Base-by-base conservation (phyloP, 208 protist species). In the Wallacemonas sp. region DNA sequence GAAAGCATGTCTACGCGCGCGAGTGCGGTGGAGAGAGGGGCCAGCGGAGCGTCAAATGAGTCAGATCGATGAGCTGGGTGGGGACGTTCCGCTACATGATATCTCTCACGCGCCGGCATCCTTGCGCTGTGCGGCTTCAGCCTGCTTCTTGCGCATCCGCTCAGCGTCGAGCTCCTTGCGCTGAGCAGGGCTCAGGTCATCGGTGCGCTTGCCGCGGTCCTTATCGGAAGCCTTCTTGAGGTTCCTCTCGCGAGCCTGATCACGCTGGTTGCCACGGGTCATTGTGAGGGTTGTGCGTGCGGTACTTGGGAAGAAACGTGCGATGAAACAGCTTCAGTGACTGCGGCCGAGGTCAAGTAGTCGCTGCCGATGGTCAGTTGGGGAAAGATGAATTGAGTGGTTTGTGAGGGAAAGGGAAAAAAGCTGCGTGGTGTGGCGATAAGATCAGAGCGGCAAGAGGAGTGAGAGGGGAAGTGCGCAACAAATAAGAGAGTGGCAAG, bases 211-310 rank as follows among this genome's bases (percentile, higher is more conserved):
- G n/a, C 84, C 87, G 45, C 94, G 95, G 22, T 39, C 59, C 62
- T 91, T 89, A 4, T 94, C 84, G 32, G 82, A 68, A 36, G 77
- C 57, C 70, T 97, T 97, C 72, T 93, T 94, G 36, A 80, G 36
- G 44, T 88, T 86, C 65, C 95, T 97, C 72, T 94, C 89, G 22
- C 92, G 84, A 4, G 89, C 92, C 64, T 93, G 87, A 52, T 97
- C 89, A 45, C 92, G 78, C 77, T 97, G 92, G 54, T 97, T 95
- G 5, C 92, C 92, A 31, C 92, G 89, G 59, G 92, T 73, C 92
- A 97, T 97, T 72, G 64, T 62, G 2, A 33, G 20, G 18, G n/a
- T 28, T 57, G 7, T 1, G 14, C 0, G 45, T 50, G 7, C 11
- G 45, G 22, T 18, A 18, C 7, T 12, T 10, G n/a, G n/a, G 22